These are phyloP conservation scores for Phytophthora fragariae DNA, from an alignment of 352 stramenopile genomes.

Conservation along the genomic window DNA sequence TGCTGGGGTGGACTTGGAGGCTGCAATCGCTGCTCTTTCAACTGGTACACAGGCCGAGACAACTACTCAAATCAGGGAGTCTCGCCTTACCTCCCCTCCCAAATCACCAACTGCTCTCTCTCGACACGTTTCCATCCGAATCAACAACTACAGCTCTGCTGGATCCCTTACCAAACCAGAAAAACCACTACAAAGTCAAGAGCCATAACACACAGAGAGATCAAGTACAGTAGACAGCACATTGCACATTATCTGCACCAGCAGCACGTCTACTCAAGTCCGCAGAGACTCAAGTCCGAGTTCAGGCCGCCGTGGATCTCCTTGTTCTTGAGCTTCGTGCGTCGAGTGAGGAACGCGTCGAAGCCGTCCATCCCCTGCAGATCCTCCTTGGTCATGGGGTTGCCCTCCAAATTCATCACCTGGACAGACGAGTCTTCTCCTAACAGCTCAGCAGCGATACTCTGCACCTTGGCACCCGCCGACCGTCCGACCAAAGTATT, in stretches of 20 bases:
- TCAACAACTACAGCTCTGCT: slow-evolving; percentile 24
- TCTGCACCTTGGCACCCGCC: slow-evolving; percentile 33
- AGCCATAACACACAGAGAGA: slow-evolving; percentile 13
- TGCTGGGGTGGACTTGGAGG: slow-evolving; percentile 32
- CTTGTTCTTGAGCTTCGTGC: slow-evolving; percentile 88
- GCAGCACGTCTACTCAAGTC: slow-evolving; percentile 59
- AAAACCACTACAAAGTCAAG: slow-evolving; percentile 9
- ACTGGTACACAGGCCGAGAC: not conserved
- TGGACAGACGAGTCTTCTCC: slow-evolving; percentile 62
- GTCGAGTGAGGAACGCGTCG: slow-evolving; percentile 75
- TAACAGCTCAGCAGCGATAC: slow-evolving; percentile 69
- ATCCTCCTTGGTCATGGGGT: slow-evolving; percentile 82
- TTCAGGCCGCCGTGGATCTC: slow-evolving; percentile 82
- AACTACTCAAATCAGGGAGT: not conserved
- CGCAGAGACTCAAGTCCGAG: slow-evolving; percentile 84
- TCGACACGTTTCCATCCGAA: slow-evolving; percentile 32
- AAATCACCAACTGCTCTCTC: slow-evolving; percentile 9
- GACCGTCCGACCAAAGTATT: slow-evolving; percentile 55
- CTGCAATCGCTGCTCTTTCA: slow-evolving; percentile 21
- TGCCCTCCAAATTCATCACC: slow-evolving; percentile 86
- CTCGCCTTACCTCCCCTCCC: not conserved
- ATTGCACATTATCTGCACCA: slow-evolving; percentile 19
- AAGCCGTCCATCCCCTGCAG: slow-evolving; percentile 83
- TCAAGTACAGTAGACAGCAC: slow-evolving; percentile 10
- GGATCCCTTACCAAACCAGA: slow-evolving; percentile 1